A percentile compares a stretch with the other conserved stretches of the same genome.
phyloP scores from a whole-genome alignment of 441 rosid genomes.

The Hura crepitans region DNA sequence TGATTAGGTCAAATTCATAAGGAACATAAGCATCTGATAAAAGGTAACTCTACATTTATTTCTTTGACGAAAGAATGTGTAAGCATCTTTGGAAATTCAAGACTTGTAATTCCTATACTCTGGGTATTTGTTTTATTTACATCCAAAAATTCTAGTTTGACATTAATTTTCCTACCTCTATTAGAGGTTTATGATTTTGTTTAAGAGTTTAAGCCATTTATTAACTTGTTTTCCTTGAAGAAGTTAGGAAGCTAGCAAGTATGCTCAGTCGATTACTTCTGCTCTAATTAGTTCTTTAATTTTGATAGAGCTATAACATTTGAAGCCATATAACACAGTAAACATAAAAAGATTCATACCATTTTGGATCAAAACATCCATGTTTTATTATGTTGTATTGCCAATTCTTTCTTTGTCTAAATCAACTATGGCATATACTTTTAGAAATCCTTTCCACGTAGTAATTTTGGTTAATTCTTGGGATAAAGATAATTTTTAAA shows the following conservation, averaged over 20 bases:
- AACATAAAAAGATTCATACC: conserved; percentile 33
- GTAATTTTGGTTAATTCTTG: too few species aligned
- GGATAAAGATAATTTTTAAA: too few species aligned
- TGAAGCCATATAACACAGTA: conserved; percentile 36
- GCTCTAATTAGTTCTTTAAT: conserved; percentile 30
- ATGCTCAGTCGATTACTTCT: conserved; percentile 30
- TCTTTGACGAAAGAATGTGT: conserved; percentile 36
- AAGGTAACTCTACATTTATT: conserved; percentile 35
- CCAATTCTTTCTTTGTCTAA: conserved; percentile 30
- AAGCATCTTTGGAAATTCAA: conserved; percentile 28
- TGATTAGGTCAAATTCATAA: conserved; percentile 24
- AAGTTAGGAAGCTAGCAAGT: conserved; percentile 26
- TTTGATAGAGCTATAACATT: conserved; percentile 30
- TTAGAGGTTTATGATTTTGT: conserved; percentile 18
- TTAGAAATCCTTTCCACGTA: conserved; percentile 22
- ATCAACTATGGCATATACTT: conserved; percentile 25
- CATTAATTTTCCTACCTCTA: conserved; percentile 30
- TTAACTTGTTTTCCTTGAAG: conserved; percentile 19
- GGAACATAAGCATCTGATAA: conserved; percentile 40
- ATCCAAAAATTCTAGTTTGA: conserved; percentile 29
- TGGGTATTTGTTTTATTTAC: conserved; percentile 25
- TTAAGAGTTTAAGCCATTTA: conserved; percentile 23
- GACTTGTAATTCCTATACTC: conserved; percentile 31
- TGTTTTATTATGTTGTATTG: conserved; percentile 19
- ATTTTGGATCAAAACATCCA: conserved; percentile 24